phyloP scores from a whole-genome alignment of 2,329 filamentous ascomycete species.

The Penicillium sp. region DNA sequence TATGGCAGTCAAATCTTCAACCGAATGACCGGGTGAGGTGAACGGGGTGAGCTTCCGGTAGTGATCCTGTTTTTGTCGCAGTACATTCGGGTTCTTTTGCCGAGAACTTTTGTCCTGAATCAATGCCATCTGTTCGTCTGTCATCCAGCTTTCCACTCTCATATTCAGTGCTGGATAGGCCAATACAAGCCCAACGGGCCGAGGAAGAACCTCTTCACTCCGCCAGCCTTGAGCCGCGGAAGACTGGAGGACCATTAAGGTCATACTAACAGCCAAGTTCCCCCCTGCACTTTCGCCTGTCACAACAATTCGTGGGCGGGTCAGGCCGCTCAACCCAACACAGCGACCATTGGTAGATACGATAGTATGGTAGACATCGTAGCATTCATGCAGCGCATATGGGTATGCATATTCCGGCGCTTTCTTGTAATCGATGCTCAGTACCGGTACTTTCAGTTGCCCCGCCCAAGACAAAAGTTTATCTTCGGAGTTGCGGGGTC shows the following conservation, averaged over 20 bases:
- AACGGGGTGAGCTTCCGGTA: conserved; percentile 76
- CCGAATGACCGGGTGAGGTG: conserved; percentile 75
- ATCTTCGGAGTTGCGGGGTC: conserved; percentile 90
- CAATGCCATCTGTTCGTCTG: conserved; percentile 92
- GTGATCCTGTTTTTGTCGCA: conserved; percentile 83
- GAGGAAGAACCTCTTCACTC: conserved; percentile 63
- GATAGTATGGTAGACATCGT: conserved; percentile 78
- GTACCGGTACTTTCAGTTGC: conserved; percentile 80
- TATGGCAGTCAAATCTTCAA: conserved; percentile 56
- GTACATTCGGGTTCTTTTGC: conserved; percentile 74
- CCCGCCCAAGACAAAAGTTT: conserved; percentile 91
- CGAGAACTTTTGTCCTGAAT: conserved; percentile 81
- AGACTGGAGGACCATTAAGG: conserved; percentile 85
- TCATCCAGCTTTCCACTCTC: conserved; percentile 99
- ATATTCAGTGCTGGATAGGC: conserved; percentile 91
- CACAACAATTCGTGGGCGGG: conserved; percentile 68
- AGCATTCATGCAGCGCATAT: conserved; percentile 83
- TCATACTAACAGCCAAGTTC: conserved; percentile 76
- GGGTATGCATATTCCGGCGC: conserved; percentile 84
- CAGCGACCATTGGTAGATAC: conserved; percentile 72
- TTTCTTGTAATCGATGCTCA: conserved; percentile 90
- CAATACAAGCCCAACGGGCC: conserved; percentile 77
- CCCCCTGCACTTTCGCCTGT: conserved; percentile 81
- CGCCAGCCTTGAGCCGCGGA: conserved; percentile 59
- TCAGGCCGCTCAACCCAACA: conserved; percentile 69